Conservation (phyloP, 2,329 filamentous ascomycete species). For the Thermoascus crustaceus region DNA sequence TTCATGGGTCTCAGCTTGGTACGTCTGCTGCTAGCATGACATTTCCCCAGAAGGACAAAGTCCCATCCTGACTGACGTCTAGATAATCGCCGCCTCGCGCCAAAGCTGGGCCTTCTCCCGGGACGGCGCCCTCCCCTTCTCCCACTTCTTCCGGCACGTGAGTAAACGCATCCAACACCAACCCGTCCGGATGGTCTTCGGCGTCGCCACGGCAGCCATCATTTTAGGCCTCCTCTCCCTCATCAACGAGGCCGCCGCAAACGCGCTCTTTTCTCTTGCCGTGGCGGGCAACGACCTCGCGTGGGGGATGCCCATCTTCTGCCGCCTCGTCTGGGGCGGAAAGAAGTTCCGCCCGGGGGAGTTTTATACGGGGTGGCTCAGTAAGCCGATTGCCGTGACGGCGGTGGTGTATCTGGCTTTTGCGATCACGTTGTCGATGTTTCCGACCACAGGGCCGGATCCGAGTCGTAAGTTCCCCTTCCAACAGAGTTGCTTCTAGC, state of each 20-base stretch:
- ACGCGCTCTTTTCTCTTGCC: constrained; percentile 51
- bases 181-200: constrained; percentile 50
- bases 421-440: constrained; percentile 51
- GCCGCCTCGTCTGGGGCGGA: constrained; percentile 51
- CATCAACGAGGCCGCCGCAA: constrained; percentile 50
- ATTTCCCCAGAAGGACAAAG: background rate
- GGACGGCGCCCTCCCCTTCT: constrained; percentile 55
- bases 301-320: constrained; percentile 52
- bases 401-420: constrained; percentile 49
- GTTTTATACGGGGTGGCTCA: constrained; percentile 50
- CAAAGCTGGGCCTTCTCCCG: constrained; percentile 58
- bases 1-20: constrained; percentile 52
- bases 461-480: constrained; percentile 34
- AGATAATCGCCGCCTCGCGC: constrained; percentile 50
- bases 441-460: constrained; percentile 48
- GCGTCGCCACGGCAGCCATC: constrained; percentile 43
- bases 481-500: constrained; percentile 4
- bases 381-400: constrained; percentile 45
- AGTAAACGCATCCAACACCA: constrained; percentile 49
- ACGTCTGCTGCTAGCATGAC: constrained; percentile 1
- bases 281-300: constrained; percentile 56
- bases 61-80: constrained; percentile 9
- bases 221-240: constrained; percentile 51
- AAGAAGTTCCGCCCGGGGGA: constrained; percentile 51
- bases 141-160: constrained; percentile 49